Percentiles rank a stretch among this genome's conserved stretches.
phyloP scores from a whole-genome alignment of 768 basidiomycete genomes.

The Myochromella boudieri region DNA sequence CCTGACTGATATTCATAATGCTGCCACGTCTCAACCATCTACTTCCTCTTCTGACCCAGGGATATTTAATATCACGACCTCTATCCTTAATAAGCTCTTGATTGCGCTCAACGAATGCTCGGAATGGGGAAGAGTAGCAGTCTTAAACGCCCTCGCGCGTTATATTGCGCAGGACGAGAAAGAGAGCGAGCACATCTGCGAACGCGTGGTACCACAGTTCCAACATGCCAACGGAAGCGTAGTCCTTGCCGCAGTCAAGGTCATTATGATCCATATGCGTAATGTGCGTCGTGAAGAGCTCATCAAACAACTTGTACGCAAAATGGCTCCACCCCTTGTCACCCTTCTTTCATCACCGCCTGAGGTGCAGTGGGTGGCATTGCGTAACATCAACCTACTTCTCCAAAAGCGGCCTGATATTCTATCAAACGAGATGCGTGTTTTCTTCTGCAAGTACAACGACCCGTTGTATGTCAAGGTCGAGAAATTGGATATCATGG shows the following conservation, averaged over 20 bases:
- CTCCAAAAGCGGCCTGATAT: slow-evolving; percentile 92
- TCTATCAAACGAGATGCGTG: slow-evolving; percentile 94
- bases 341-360: slow-evolving; percentile 95
- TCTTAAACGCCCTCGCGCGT: slow-evolving; percentile 81
- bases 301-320: slow-evolving; percentile 80
- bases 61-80: slow-evolving; percentile 79
- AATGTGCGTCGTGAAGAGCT: slow-evolving; percentile 80
- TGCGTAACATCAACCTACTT: slow-evolving; percentile 94
- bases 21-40: slow-evolving; percentile 60
- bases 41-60: slow-evolving; percentile 59
- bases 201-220: slow-evolving; percentile 97
- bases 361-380: slow-evolving; percentile 97
- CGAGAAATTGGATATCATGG: slow-evolving; percentile 99
- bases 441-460: slow-evolving; percentile 99
- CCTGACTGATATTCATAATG: slow-evolving; percentile 85
- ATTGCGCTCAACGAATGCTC: slow-evolving; percentile 98
- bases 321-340: slow-evolving; percentile 97
- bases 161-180: slow-evolving; percentile 86
- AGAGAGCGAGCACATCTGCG: slow-evolving; percentile 98
- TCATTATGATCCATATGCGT: slow-evolving; percentile 97
- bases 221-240: slow-evolving; percentile 97
- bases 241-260: slow-evolving; percentile 95
- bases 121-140: slow-evolving; percentile 97
- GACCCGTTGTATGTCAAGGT: slow-evolving; percentile 99
- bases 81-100: slow-evolving; percentile 84